A percentile compares a stretch with the other conserved stretches of the same genome.
These are phyloP conservation scores for Fusarium papillatum DNA, from an alignment of 2,329 filamentous ascomycete species.

Conservation along the genomic window DNA sequence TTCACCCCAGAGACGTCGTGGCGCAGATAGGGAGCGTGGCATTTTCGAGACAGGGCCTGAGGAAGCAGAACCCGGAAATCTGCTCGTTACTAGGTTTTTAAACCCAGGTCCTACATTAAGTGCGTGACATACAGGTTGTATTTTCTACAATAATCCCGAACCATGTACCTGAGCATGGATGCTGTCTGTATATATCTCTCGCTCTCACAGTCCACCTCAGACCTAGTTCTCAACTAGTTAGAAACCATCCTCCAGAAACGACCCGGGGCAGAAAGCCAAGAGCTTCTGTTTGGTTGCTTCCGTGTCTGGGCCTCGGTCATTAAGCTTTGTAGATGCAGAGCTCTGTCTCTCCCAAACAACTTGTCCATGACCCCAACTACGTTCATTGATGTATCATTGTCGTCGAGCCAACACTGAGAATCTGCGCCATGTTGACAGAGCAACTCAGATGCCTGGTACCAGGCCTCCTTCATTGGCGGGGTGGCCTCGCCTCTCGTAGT, in stretches of 20 bases:
- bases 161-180: neutral
- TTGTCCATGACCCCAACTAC: neutral
- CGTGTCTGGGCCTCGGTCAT: neutral
- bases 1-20: neutral
- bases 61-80: neutral
- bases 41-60: neutral
- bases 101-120: neutral
- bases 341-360: neutral
- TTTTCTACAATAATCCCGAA: neutral
- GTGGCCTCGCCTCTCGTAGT: neutral
- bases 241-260: neutral
- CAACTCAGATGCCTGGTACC: neutral
- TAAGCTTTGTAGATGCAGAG: neutral
- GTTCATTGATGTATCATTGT: neutral
- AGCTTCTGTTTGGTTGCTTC: neutral
- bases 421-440: neutral
- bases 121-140: neutral
- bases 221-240: neutral
- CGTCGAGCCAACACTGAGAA: neutral
- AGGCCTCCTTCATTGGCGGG: neutral
- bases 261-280: neutral
- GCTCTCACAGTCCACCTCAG: neutral
- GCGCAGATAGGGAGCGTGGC: neutral
- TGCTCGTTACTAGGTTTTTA: neutral
- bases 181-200: neutral